These are phyloP conservation scores for Plasmopara halstedii DNA, from an alignment of 352 stramenopile genomes.

Conservation along the genomic window DNA sequence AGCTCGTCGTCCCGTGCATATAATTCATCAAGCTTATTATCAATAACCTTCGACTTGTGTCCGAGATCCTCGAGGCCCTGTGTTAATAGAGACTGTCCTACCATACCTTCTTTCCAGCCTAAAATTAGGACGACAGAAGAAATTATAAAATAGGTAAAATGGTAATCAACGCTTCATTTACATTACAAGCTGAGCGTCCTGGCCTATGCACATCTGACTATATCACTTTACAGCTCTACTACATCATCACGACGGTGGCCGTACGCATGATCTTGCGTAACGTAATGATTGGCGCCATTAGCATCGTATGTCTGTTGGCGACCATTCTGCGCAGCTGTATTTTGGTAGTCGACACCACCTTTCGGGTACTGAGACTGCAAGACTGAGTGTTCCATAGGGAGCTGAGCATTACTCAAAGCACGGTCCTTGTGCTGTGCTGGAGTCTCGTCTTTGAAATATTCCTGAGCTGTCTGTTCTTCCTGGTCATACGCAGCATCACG, in stretches of 20 bases:
- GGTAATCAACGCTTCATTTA: too few species aligned
- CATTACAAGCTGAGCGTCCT: too few species aligned
- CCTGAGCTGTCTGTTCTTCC: conserved; percentile 49
- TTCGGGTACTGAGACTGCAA: conserved; percentile 19
- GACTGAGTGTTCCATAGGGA: conserved; percentile 6
- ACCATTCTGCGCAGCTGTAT: conserved; percentile 36
- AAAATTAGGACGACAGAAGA: too few species aligned
- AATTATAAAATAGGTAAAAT: too few species aligned
- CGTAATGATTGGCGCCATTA: conserved; percentile 48
- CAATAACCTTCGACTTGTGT: conserved; percentile 20
- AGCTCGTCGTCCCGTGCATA: conserved; percentile 48
- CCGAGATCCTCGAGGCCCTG: conserved; percentile 33
- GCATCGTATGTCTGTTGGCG: conserved; percentile 34
- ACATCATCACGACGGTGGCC: conserved; percentile 50
- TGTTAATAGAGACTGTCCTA: conserved; percentile 35
- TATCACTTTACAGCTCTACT: conserved; percentile 42
- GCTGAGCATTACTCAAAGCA: conserved; percentile 11
- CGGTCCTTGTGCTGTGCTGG: conserved; percentile 30
- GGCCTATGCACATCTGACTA: too few species aligned
- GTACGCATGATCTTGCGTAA: conserved; percentile 32
- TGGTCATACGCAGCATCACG: conserved; percentile 50
- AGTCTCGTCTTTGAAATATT: conserved; percentile 65
- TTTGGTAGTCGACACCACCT: conserved; percentile 17
- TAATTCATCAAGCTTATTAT: conserved; percentile 27
- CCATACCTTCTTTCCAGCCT: too few species aligned